A percentile compares a stretch with the other conserved stretches of the same genome.
Evolutionary conservation across 306 rosid genomes (phyloP).

Genomic region (Arachis hypogaea): DNA sequence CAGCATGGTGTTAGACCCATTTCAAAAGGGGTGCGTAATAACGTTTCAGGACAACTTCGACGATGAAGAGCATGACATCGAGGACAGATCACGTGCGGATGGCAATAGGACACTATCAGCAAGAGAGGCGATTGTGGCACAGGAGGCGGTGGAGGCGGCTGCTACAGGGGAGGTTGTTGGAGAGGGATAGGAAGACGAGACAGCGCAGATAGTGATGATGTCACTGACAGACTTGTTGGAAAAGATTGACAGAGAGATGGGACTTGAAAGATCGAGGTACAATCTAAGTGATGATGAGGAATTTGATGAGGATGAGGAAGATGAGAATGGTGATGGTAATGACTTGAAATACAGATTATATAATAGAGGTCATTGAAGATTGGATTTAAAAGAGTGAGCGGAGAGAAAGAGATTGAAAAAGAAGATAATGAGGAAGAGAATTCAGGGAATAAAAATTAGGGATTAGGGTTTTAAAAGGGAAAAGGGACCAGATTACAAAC

Average conservation of each 20-base stretch:
- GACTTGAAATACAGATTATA: conserved; percentile 41
- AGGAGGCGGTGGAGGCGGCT: not conserved
- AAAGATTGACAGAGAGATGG: conserved; percentile 75
- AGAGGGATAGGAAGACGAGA: not conserved
- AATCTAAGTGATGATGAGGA: conserved; percentile 52
- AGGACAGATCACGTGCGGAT: not conserved
- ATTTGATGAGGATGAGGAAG: conserved; percentile 33
- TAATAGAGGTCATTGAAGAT: no score
- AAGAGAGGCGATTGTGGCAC: conserved; percentile 27
- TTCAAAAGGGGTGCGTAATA: conserved; percentile 31
- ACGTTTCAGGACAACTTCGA: conserved; percentile 34
- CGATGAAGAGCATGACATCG: conserved; percentile 36
- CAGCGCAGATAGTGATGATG: conserved; percentile 53
- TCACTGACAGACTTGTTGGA: conserved; percentile 87
- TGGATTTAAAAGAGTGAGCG: no score
- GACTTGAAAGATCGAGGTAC: conserved; percentile 57
- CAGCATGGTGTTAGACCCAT: no score
- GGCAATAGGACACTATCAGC: conserved; percentile 45
- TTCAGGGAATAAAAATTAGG: no score
- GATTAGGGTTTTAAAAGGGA: no score
- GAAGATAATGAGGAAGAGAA: no score
- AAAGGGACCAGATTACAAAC: no score
- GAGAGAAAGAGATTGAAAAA: no score
- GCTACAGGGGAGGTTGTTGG: conserved; percentile 12
- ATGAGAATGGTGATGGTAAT: conserved; percentile 28